Evolutionary conservation across 129 eudicot species (phyloP).

Genomic region (Saposhnikovia divaricata): DNA sequence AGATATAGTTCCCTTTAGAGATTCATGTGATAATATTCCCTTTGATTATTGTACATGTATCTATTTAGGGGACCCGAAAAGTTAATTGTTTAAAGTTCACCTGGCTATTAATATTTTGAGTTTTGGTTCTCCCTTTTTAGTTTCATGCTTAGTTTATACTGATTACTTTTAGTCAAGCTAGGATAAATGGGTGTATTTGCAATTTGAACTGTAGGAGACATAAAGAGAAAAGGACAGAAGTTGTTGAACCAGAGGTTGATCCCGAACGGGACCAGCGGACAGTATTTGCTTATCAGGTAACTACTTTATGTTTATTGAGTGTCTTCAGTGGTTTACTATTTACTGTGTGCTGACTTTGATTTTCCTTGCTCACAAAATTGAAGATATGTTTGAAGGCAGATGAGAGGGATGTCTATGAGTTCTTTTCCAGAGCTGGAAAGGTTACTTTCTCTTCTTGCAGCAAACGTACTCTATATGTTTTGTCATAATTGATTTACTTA

Average conservation of each 20-base stretch:
- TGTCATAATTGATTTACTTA: slow-evolving; percentile 8
- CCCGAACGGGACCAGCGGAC: slow-evolving; percentile 94
- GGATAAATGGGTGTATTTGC: slow-evolving; percentile 11
- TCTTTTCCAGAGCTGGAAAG: slow-evolving; percentile 94
- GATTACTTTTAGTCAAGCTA: slow-evolving; percentile 5
- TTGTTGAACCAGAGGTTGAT: slow-evolving; percentile 62
- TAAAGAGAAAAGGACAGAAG: slow-evolving; percentile 75
- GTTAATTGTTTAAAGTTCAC: neutral
- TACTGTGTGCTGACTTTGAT: slow-evolving; percentile 12
- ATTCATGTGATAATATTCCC: slow-evolving; percentile 13
- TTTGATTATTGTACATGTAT: neutral
- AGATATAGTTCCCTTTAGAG: slow-evolving; percentile 27
- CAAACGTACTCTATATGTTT: slow-evolving; percentile 8
- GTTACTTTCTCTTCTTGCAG: slow-evolving; percentile 25
- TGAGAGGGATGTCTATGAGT: slow-evolving; percentile 80
- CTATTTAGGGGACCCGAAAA: neutral
- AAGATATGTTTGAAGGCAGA: slow-evolving; percentile 79
- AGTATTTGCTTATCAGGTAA: slow-evolving; percentile 90
- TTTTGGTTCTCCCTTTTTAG: neutral
- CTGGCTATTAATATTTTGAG: neutral
- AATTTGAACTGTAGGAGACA: slow-evolving; percentile 44
- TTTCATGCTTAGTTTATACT: neutral
- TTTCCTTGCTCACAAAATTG: slow-evolving; percentile 6
- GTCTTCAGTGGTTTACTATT: neutral
- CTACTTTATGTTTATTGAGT: neutral